These are phyloP conservation scores for Salvia hispanica DNA, from an alignment of 257 asterid species.

Conservation along the genomic window DNA sequence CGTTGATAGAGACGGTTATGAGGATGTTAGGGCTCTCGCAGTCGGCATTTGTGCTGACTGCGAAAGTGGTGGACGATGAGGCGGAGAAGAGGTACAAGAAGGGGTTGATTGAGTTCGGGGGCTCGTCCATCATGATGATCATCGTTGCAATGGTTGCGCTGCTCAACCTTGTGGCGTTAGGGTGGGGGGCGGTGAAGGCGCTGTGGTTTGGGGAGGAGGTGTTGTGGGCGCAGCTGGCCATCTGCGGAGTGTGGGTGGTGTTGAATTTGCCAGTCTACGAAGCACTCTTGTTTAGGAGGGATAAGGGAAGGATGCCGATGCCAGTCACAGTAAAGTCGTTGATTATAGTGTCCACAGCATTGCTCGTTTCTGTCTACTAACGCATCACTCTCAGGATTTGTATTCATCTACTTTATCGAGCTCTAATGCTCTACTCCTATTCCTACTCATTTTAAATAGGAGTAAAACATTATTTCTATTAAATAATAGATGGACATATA, in stretches of 20 bases:
- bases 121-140: slow-evolving; percentile 47
- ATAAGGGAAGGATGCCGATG: slow-evolving; percentile 37
- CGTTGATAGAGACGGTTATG: slow-evolving; percentile 48
- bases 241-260: slow-evolving; percentile 32
- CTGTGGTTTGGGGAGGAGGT: neutral
- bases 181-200: slow-evolving; percentile 43
- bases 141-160: slow-evolving; percentile 55
- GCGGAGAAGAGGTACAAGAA: slow-evolving; percentile 50
- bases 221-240: slow-evolving; percentile 26
- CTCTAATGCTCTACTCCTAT: too few species aligned
- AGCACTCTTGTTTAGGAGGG: slow-evolving; percentile 41
- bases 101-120: slow-evolving; percentile 65
- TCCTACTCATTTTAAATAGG: too few species aligned
- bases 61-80: slow-evolving; percentile 58
- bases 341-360: slow-evolving; percentile 32
- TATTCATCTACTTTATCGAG: too few species aligned
- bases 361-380: slow-evolving; percentile 27
- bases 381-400: neutral
- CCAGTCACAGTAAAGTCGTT: slow-evolving; percentile 38
- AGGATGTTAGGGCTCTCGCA: slow-evolving; percentile 53
- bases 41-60: slow-evolving; percentile 50
- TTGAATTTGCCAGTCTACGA: slow-evolving; percentile 41
- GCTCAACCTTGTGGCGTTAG: slow-evolving; percentile 51
- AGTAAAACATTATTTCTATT: too few species aligned
- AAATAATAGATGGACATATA: too few species aligned